Conservation (phyloP, 768 basidiomycete species). For the Scleroderma citrinum region DNA sequence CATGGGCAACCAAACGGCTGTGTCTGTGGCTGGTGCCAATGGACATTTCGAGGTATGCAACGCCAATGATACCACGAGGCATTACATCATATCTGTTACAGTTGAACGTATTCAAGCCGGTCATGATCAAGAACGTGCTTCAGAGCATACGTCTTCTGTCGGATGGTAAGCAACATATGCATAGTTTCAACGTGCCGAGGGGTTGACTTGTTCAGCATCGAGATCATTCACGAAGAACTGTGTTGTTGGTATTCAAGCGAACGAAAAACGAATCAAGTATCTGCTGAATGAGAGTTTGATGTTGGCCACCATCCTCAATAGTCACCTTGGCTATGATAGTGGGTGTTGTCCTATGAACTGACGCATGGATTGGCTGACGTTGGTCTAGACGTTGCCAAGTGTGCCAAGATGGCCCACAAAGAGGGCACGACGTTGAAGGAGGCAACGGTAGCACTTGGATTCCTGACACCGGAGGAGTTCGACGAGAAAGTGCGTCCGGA, state of each 20-base stretch:
- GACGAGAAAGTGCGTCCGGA: constrained; percentile 91
- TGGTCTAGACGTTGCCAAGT: constrained; percentile 85
- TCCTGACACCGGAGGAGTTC: constrained; percentile 86
- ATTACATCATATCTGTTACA: constrained; percentile 24
- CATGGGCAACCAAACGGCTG: constrained; percentile 93
- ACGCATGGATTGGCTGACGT: constrained; percentile 7
- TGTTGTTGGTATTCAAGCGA: constrained; percentile 92
- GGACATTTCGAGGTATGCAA: constrained; percentile 89
- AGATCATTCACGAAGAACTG: constrained; percentile 97
- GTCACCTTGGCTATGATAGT: constrained; percentile 96
- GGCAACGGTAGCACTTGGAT: constrained; percentile 83
- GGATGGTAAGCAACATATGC: constrained; percentile 56
- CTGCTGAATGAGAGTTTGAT: constrained; percentile 94
- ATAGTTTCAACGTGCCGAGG: neutral
- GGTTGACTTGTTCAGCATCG: constrained; percentile 43
- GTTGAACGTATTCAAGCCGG: constrained; percentile 99
- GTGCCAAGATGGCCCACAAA: constrained; percentile 99
- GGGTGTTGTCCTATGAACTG: constrained; percentile 31
- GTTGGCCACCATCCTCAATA: constrained; percentile 97
- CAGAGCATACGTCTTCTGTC: constrained; percentile 91
- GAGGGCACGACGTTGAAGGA: constrained; percentile 96
- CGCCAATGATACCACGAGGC: constrained; percentile 1
- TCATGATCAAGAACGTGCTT: constrained; percentile 95
- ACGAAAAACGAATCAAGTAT: constrained; percentile 86
- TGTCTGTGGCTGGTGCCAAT: constrained; percentile 87